Base-by-base conservation (phyloP, 1,284 basidiomycete genomes). In the Ceratobasidium sp. region DNA sequence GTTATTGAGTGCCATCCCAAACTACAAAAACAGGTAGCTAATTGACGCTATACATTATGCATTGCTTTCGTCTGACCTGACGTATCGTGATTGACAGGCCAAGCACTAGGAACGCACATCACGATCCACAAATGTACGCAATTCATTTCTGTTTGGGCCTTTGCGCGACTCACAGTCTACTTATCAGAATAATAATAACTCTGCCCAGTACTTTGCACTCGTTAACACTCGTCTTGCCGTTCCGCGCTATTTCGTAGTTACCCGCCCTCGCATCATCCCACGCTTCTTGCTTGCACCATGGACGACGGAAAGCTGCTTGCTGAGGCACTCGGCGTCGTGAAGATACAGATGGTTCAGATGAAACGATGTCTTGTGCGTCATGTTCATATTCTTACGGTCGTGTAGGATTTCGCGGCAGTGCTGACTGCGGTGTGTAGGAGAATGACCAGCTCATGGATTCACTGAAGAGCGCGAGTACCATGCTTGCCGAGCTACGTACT, bases 381-480 rank as follows among this genome's bases (percentile, higher is more conserved):
- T 41, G 64, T 57, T 86, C 57, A 69, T 41, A 66, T 57, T 7
- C 1, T 48, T 29, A 15, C 14, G 33, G 17, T 33, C 17, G 8
- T 50, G 17, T 44, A 48, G 31, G 50, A n/a, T 51, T 19, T 4
- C 36, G 36, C 6, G 36, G 36, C 36, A 60, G 33, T 64, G 29
- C 74, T 69, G 27, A 50, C 56, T 63, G 27, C 51, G 31, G 15
- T 24, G 14, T 76, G 45, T 79, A 96, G 95, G 94, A 98, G 83
- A 85, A 89, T 78, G 96, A 98, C 84, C 93, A 96, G 82, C 91
- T 98, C 77, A 98, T 98, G 96, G 96, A 98, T 83, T 96, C 94
- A 22, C 87, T 98, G 80, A 98, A 98, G 86, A 93, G 92, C 76
- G 95, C 96, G 14, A 97, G 95, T 80, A 88, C 95, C 67, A 98